phyloP scores from a whole-genome alignment of 805 yeast genomes.

The Lipomyces orientalis region DNA sequence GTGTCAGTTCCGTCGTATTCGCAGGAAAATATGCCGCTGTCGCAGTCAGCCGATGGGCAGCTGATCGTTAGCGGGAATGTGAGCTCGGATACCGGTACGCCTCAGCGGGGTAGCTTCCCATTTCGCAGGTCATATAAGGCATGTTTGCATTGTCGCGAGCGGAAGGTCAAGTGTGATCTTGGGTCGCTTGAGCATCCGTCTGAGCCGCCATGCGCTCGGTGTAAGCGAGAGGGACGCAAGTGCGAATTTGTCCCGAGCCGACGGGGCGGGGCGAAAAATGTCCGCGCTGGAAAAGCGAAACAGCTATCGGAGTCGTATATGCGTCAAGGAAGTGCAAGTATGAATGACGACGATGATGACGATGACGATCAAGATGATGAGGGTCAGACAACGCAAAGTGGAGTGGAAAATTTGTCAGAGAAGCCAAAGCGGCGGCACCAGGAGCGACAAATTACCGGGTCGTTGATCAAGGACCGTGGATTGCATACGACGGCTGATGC shows the following conservation, averaged over 20 bases:
- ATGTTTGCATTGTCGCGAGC: slow-evolving; percentile 80
- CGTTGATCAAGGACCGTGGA: slow-evolving; percentile 40
- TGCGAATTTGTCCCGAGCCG: slow-evolving; percentile 72
- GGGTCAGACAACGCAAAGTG: not conserved
- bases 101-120: slow-evolving; percentile 13
- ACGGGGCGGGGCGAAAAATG: slow-evolving; percentile 57
- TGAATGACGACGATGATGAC: slow-evolving; percentile 23
- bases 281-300: slow-evolving; percentile 45
- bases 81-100: not conserved
- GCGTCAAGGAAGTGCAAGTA: slow-evolving; percentile 9
- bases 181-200: slow-evolving; percentile 75
- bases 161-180: slow-evolving; percentile 86
- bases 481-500: slow-evolving; percentile 50
- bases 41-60: not conserved
- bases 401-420: too few species aligned
- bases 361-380: slow-evolving; percentile 44
- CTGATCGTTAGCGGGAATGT: not conserved
- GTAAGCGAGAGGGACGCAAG: slow-evolving; percentile 79
- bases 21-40: not conserved
- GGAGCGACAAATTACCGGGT: slow-evolving; percentile 19
- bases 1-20: not conserved
- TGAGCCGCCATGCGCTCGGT: slow-evolving; percentile 84
- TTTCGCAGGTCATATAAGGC: slow-evolving; percentile 78
- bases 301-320: slow-evolving; percentile 16
- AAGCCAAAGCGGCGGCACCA: not conserved